These are phyloP conservation scores for Heteromeles arbutifolia DNA, from an alignment of 306 rosid genomes.

Conservation along the genomic window DNA sequence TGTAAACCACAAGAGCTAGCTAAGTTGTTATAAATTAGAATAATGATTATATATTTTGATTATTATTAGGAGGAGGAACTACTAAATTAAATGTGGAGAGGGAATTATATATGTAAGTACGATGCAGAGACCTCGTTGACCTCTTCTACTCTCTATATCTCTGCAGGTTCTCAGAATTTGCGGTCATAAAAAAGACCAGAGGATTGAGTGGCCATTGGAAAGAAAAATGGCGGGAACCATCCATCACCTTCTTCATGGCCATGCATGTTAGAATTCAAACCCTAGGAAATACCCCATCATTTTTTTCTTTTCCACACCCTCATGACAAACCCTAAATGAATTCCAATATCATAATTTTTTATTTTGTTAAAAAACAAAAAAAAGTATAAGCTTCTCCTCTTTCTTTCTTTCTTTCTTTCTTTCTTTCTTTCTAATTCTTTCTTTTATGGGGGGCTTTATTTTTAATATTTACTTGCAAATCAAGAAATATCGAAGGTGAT, in stretches of 20 bases:
- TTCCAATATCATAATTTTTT: not conserved
- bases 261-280: not conserved
- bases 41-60: not conserved
- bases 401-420: not conserved
- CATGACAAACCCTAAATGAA: not conserved
- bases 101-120: too few species aligned
- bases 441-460: not conserved
- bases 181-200: not conserved
- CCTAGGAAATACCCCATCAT: not conserved
- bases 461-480: too few species aligned
- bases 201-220: not conserved
- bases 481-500: too few species aligned
- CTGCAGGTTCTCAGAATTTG: not conserved
- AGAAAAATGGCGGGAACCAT: not conserved
- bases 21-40: too few species aligned
- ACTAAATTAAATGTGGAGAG: not conserved
- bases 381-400: not conserved
- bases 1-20: too few species aligned
- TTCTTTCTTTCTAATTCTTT: not conserved
- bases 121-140: not conserved
- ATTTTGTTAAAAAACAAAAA: not conserved
- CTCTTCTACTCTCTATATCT: not conserved
- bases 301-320: not conserved
- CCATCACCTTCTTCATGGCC: not conserved
- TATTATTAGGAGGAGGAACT: not conserved